Evolutionary conservation across 257 asterid genomes (phyloP), one percentile per base, ranked within the genome.

Genomic region (Jacaranda mimosifolia): DNA sequence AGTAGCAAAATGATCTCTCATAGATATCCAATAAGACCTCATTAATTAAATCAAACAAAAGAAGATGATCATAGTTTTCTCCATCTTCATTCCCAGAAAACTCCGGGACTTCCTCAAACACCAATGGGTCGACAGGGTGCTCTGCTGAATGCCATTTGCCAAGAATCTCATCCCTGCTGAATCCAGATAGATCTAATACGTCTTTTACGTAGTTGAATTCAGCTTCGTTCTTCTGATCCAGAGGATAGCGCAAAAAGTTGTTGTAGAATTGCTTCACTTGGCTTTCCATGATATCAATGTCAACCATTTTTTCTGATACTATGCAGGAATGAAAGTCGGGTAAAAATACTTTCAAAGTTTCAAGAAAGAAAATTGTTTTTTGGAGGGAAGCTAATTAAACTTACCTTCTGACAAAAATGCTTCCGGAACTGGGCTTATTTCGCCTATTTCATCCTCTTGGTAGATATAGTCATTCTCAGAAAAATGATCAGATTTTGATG

Each of bases 41-140:
- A 18, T 94, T 94, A 70, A 90, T 81, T 52, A 90, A 32, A 79
- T 90, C 95, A 55, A 92, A 92, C 84, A 94, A 45, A 19, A 92
- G 90, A 13, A 86, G 74, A 26, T 89, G 91, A 66, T 87, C 80
- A 39, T 69, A 84, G 39, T 57, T 75, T 17, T 78, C 83, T 8
- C 81, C 87, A 7, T 76, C 89, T 57, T 81, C 84, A 10, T 81
- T 63, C 55, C 76, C 85, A 6, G 72, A 73, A 49, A 51, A 78
- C 0, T 66, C 88, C 0, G 83, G 80, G 0, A 89, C 86, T 82
- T 88, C 95, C 7, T 86, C 91, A 11, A 87, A 90, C 78, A 91
- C 63, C 17, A 76, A 56, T 0, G 96, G 96, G 75, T 89, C 75
- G 17, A 94, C 64, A 9, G 96, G 92, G 71, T 83, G 84, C 35